Conservation (phyloP, 768 basidiomycete species). For the Lentinula sp. region DNA sequence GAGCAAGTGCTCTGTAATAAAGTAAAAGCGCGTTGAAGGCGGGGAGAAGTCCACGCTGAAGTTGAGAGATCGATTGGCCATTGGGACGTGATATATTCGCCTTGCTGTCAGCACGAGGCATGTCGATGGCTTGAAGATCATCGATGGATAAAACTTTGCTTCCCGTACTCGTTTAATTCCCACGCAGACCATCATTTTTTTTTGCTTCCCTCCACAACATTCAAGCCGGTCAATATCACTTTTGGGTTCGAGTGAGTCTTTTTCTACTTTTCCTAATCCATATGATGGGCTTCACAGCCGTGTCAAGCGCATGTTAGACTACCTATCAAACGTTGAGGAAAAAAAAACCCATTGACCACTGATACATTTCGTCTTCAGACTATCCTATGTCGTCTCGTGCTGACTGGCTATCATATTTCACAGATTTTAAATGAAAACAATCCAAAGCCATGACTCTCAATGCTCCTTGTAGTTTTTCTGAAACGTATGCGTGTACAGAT, state of each 20-base stretch:
- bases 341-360: conserved; percentile 13
- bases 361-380: background rate
- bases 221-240: no score
- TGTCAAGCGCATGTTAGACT: conserved; percentile 51
- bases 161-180: background rate
- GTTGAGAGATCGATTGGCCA: conserved; percentile 5
- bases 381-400: background rate
- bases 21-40: conserved; percentile 12
- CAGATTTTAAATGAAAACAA: no score
- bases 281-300: conserved; percentile 35
- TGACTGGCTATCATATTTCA: no score
- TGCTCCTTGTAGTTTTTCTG: no score
- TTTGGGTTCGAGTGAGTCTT: background rate
- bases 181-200: background rate
- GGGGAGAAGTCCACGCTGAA: conserved; percentile 9
- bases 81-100: conserved; percentile 20
- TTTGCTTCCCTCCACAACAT: background rate
- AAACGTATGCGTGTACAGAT: no score
- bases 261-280: background rate
- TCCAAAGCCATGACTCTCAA: no score
- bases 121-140: conserved; percentile 2
- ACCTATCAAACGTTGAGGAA: conserved; percentile 39
- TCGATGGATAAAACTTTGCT: conserved; percentile 10
- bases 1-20: conserved; percentile 17
- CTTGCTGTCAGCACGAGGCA: conserved; percentile 40